Evolutionary conservation across 2,329 filamentous ascomycete species (phyloP).

Genomic region (Hymenoscyphus repandus): DNA sequence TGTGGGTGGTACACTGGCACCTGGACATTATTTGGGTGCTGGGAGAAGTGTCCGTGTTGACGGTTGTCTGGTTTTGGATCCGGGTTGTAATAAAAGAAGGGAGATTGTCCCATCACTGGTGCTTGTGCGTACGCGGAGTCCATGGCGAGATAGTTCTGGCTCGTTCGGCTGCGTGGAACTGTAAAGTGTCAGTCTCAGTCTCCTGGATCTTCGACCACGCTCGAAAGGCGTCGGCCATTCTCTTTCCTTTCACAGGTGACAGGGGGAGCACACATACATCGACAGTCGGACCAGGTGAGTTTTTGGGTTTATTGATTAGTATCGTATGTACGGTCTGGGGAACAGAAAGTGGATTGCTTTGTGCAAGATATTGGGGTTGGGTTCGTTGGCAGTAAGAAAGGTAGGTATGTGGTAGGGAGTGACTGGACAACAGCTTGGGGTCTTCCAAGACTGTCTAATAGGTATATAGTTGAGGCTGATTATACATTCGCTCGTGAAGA

Average conservation of each 20-base stretch:
- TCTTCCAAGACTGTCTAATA: slow-evolving; percentile 31
- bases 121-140: slow-evolving; percentile 31
- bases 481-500: slow-evolving; percentile 29
- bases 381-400: slow-evolving; percentile 13
- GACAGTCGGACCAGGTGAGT: slow-evolving; percentile 1
- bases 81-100: slow-evolving; percentile 84
- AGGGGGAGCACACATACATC: slow-evolving; percentile 16
- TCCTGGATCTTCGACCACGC: slow-evolving; percentile 1
- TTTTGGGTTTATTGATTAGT: slow-evolving; percentile 16
- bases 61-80: slow-evolving; percentile 67
- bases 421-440: slow-evolving; percentile 33
- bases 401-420: slow-evolving; percentile 28
- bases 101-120: slow-evolving; percentile 62
- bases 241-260: neutral
- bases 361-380: slow-evolving; percentile 14
- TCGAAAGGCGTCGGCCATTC: neutral
- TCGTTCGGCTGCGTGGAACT: slow-evolving; percentile 12
- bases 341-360: slow-evolving; percentile 15
- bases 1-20: slow-evolving; percentile 46
- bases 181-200: slow-evolving; percentile 22
- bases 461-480: slow-evolving; percentile 26
- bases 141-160: slow-evolving; percentile 22
- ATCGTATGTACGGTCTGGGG: slow-evolving; percentile 10
- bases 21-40: slow-evolving; percentile 45
- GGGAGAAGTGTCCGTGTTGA: slow-evolving; percentile 72